Evolutionary conservation across 2,329 filamentous ascomycete genomes (phyloP).

Genomic region (Exserohilum rostratum): DNA sequence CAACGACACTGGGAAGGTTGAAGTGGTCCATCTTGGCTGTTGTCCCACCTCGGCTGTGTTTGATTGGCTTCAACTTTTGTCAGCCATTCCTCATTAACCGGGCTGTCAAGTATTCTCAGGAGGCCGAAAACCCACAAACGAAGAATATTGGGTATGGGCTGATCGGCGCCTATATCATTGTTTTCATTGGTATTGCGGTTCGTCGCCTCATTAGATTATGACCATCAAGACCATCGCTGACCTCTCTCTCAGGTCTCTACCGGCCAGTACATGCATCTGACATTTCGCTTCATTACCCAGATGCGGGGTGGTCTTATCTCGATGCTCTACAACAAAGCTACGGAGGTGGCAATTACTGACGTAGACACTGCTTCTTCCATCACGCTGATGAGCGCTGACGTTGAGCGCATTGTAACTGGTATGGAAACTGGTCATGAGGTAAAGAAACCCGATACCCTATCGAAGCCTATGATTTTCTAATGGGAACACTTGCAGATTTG

Average conservation of each 20-base stretch:
- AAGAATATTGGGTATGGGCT: slow-evolving; percentile 42
- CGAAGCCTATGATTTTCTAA: not conserved
- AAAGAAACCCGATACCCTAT: not conserved
- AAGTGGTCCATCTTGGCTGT: slow-evolving; percentile 42
- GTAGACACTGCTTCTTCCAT: slow-evolving; percentile 39
- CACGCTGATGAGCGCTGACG: slow-evolving; percentile 47
- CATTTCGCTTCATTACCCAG: slow-evolving; percentile 44
- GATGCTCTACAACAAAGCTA: slow-evolving; percentile 45
- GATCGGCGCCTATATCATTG: slow-evolving; percentile 43
- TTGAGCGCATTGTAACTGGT: slow-evolving; percentile 44
- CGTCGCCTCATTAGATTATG: slow-evolving; percentile 8
- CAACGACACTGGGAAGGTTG: slow-evolving; percentile 31
- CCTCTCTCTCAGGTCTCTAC: slow-evolving; percentile 33
- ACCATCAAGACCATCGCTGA: slow-evolving; percentile 19
- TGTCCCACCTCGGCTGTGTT: slow-evolving; percentile 33
- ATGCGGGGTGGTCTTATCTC: slow-evolving; percentile 46
- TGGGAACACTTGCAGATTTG: slow-evolving; percentile 22
- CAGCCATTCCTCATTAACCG: slow-evolving; percentile 46
- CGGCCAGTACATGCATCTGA: slow-evolving; percentile 44
- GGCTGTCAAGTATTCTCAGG: slow-evolving; percentile 36
- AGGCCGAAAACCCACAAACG: slow-evolving; percentile 20
- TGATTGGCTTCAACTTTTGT: slow-evolving; percentile 48
- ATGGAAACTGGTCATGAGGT: slow-evolving; percentile 45
- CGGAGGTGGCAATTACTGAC: slow-evolving; percentile 34
- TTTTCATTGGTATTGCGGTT: slow-evolving; percentile 45